These are phyloP conservation scores for Cytospora mali DNA, from an alignment of 2,329 filamentous ascomycete species.

Conservation along the genomic window DNA sequence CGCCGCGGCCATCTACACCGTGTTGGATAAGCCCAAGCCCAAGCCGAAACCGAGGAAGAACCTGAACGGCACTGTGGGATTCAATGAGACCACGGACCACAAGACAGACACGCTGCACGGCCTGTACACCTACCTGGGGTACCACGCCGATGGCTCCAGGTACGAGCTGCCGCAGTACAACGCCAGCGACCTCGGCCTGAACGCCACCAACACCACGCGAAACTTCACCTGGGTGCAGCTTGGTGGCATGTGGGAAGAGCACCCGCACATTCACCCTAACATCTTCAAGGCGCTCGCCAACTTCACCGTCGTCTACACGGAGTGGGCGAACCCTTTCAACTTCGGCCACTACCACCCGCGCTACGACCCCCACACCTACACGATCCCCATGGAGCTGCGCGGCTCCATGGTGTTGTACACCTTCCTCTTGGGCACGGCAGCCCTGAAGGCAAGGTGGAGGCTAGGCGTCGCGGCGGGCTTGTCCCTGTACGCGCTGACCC, in stretches of 20 bases:
- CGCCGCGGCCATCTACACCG: slow-evolving; percentile 36
- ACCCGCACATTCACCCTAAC: slow-evolving; percentile 44
- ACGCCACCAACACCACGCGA: slow-evolving; percentile 39
- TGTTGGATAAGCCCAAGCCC: slow-evolving; percentile 30
- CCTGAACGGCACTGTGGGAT: slow-evolving; percentile 9
- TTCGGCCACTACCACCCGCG: slow-evolving; percentile 43
- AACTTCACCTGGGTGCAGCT: slow-evolving; percentile 41
- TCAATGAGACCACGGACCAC: slow-evolving; percentile 19
- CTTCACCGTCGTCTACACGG: slow-evolving; percentile 41
- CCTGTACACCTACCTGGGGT: slow-evolving; percentile 22
- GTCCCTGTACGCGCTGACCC: slow-evolving; percentile 38
- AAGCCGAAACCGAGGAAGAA: slow-evolving; percentile 18
- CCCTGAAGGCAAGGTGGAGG: slow-evolving; percentile 41
- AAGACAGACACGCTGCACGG: slow-evolving; percentile 19
- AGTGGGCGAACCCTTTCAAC: slow-evolving; percentile 47
- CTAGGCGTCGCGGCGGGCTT: slow-evolving; percentile 36
- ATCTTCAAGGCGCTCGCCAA: slow-evolving; percentile 42
- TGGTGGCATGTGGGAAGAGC: slow-evolving; percentile 47
- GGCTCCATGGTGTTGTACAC: slow-evolving; percentile 46
- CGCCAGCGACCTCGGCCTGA: slow-evolving; percentile 33
- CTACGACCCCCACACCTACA: slow-evolving; percentile 46
- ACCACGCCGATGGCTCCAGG: slow-evolving; percentile 19
- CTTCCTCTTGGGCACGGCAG: slow-evolving; percentile 43
- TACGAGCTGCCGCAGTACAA: slow-evolving; percentile 22
- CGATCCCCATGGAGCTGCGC: slow-evolving; percentile 46